Evolutionary conservation across 257 asterid species (phyloP).

Genomic region (Nicotiana otophora): DNA sequence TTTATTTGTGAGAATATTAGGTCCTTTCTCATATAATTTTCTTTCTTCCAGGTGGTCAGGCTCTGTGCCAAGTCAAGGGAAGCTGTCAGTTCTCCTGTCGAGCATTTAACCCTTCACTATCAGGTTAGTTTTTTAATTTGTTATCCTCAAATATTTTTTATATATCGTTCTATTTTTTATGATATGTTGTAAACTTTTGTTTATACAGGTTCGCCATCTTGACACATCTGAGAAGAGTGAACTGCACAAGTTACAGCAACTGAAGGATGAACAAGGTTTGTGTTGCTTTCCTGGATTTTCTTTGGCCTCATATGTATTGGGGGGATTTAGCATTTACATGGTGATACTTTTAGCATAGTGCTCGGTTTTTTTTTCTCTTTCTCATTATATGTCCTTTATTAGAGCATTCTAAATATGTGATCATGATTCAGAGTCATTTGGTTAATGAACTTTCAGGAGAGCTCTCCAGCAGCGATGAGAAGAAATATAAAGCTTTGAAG

Average conservation of each 20-base stretch:
- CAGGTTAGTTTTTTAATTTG: constrained; percentile 44
- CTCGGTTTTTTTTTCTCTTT: neutral
- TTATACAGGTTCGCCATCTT: constrained; percentile 87
- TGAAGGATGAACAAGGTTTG: constrained; percentile 97
- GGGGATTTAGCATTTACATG: neutral
- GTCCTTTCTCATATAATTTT: neutral
- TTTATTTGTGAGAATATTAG: neutral
- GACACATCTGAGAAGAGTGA: constrained; percentile 99
- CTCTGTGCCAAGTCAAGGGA: constrained; percentile 99
- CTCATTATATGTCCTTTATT: neutral
- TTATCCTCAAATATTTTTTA: neutral
- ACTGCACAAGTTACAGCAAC: constrained; percentile 91
- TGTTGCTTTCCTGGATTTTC: neutral
- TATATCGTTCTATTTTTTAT: neutral
- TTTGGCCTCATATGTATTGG: neutral
- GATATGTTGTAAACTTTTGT: neutral
- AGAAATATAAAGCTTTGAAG: constrained; percentile 84
- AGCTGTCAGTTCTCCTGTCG: constrained; percentile 98
- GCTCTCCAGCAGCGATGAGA: constrained; percentile 95
- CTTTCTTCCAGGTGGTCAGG: constrained; percentile 67
- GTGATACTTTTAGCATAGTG: neutral
- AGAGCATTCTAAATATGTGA: neutral
- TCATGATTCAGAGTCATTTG: neutral
- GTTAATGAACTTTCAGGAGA: constrained; percentile 55
- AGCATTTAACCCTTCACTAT: constrained; percentile 93